Evolutionary conservation across 768 basidiomycete genomes (phyloP).

Genomic region (Kwoniella sp.): DNA sequence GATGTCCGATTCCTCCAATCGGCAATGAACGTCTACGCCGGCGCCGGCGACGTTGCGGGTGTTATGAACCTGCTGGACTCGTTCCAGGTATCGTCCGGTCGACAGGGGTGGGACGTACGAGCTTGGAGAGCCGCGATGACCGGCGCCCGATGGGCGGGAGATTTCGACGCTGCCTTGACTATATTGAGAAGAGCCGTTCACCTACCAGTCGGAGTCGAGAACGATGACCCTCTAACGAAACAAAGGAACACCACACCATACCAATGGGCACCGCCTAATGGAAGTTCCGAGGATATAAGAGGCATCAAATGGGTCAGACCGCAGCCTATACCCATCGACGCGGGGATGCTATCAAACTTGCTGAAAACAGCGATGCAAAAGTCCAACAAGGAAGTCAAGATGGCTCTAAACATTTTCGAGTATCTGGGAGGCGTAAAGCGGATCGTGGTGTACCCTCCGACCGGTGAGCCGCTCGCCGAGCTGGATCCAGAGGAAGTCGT

Average conservation of each 20-base stretch:
- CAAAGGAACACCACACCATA: slow-evolving; percentile 4
- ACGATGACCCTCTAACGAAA: slow-evolving; percentile 6
- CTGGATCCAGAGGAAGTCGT: not conserved
- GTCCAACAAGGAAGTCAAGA: slow-evolving; percentile 20
- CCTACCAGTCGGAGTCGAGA: slow-evolving; percentile 21
- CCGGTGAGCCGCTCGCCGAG: not conserved
- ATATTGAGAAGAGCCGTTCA: slow-evolving; percentile 36
- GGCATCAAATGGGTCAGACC: slow-evolving; percentile 25
- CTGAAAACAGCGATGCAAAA: slow-evolving; percentile 10
- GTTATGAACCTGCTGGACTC: slow-evolving; percentile 34
- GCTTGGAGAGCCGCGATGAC: slow-evolving; percentile 37
- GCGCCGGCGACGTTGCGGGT: slow-evolving; percentile 30
- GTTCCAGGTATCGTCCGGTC: slow-evolving; percentile 28
- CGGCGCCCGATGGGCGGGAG: slow-evolving; percentile 40
- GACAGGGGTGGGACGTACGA: slow-evolving; percentile 28
- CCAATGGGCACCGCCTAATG: slow-evolving; percentile 29
- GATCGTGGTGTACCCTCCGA: not conserved
- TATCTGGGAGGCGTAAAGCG: slow-evolving; percentile 3
- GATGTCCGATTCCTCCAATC: slow-evolving; percentile 30
- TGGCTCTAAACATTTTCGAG: slow-evolving; percentile 6
- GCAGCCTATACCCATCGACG: slow-evolving; percentile 14
- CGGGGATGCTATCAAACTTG: slow-evolving; percentile 14
- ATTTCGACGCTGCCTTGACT: slow-evolving; percentile 33
- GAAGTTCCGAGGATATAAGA: slow-evolving; percentile 16
- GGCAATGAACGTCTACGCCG: slow-evolving; percentile 31